Conservation (phyloP, 306 rosid genomes). For the Cucurbita ficifolia region DNA sequence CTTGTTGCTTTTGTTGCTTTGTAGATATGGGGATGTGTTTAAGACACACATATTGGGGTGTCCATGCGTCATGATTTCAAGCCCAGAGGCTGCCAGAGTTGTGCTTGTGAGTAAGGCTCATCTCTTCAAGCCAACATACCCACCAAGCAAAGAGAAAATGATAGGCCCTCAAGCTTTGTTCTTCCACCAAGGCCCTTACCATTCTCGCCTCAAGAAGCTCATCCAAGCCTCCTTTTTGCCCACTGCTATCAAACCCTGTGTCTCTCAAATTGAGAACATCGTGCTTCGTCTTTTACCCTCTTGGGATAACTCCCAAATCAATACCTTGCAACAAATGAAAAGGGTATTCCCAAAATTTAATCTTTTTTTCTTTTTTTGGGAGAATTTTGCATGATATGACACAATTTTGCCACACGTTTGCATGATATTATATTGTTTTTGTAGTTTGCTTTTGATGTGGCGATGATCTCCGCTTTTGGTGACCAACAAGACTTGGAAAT, state of each 20-base stretch:
- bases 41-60: conserved; percentile 78
- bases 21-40: conserved; percentile 67
- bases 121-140: conserved; percentile 73
- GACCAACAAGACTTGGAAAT: conserved; percentile 35
- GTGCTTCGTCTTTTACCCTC: conserved; percentile 38
- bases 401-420: neutral
- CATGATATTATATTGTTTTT: neutral
- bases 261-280: conserved; percentile 50
- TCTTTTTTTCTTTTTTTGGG: neutral
- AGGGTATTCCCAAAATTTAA: conserved; percentile 14
- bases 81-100: conserved; percentile 49
- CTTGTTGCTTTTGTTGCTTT: neutral
- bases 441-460: conserved; percentile 85
- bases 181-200: conserved; percentile 74
- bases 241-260: conserved; percentile 33
- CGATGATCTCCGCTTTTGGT: conserved; percentile 64
- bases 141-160: conserved; percentile 73
- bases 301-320: conserved; percentile 39
- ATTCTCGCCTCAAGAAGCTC: conserved; percentile 51
- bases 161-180: conserved; percentile 77
- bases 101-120: conserved; percentile 65
- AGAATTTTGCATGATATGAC: neutral
- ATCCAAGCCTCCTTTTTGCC: conserved; percentile 55
- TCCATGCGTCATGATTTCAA: conserved; percentile 80
- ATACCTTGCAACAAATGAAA: conserved; percentile 79